Conservation (phyloP, 108 stramenopile species). For the Epithemia pelagica region DNA sequence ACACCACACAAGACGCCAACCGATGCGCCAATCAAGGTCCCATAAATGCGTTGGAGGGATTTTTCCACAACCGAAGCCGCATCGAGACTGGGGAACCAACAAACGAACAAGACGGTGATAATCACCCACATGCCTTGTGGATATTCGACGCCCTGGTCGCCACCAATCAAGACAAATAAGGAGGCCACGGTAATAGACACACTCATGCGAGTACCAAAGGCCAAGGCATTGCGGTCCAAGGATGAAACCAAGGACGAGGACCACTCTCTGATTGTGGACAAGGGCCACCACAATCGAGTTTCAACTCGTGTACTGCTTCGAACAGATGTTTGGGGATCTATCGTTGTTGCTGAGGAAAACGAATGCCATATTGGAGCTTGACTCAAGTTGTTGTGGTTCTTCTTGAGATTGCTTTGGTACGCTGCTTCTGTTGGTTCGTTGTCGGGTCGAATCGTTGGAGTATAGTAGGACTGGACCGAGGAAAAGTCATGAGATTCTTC, state of each 20-base stretch:
- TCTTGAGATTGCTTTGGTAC: no score
- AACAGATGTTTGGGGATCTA: no score
- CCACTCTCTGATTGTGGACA: no score
- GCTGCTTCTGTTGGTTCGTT: no score
- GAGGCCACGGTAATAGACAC: constrained; percentile 13
- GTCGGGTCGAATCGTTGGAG: no score
- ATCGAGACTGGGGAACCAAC: constrained; percentile 31
- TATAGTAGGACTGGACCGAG: no score
- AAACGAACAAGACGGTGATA: constrained; percentile 24
- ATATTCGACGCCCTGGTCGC: not conserved
- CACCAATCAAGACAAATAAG: constrained; percentile 19
- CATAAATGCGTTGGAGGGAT: constrained; percentile 19
- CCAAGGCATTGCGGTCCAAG: constrained; percentile 19
- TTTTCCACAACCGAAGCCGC: constrained; percentile 30
- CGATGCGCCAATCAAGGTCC: constrained; percentile 26
- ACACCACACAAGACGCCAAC: constrained; percentile 23
- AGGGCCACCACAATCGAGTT: no score
- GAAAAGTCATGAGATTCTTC: no score
- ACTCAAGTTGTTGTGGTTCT: no score
- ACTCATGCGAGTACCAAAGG: constrained; percentile 24
- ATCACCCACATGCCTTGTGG: constrained; percentile 31
- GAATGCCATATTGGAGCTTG: no score
- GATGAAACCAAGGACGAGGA: not conserved
- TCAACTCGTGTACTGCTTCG: no score
- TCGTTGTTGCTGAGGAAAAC: no score